Evolutionary conservation across 2,329 filamentous ascomycete genomes (phyloP).

Genomic region (Salinomyces thailandicus): DNA sequence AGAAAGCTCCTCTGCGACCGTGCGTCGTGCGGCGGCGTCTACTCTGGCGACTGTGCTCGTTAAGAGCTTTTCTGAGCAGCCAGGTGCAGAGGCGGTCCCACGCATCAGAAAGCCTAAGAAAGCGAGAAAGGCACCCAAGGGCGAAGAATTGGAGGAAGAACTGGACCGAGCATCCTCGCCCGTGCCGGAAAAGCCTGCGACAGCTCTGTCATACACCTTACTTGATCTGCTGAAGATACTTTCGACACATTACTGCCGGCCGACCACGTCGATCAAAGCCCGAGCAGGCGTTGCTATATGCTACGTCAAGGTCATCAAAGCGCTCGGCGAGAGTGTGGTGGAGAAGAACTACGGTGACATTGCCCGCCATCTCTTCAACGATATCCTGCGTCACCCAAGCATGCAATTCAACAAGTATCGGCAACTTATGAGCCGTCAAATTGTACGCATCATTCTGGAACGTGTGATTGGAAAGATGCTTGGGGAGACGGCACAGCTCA

Average conservation of each 20-base stretch:
- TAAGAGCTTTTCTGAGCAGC: constrained; percentile 62
- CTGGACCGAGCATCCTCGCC: constrained; percentile 62
- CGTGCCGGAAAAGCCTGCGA: constrained; percentile 60
- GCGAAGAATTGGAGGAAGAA: constrained; percentile 55
- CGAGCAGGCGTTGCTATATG: constrained; percentile 78
- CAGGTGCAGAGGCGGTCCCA: constrained; percentile 41
- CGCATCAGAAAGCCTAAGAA: constrained; percentile 63
- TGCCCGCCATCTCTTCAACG: constrained; percentile 66
- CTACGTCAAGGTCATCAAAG: constrained; percentile 70
- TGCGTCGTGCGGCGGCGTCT: constrained; percentile 76
- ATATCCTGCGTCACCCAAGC: constrained; percentile 65
- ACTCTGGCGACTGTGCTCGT: constrained; percentile 76
- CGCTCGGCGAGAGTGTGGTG: constrained; percentile 70
- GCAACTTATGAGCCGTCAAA: constrained; percentile 71
- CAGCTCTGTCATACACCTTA: constrained; percentile 61
- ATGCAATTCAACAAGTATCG: constrained; percentile 81
- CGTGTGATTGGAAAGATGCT: constrained; percentile 74
- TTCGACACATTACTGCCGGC: constrained; percentile 67
- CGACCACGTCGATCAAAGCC: constrained; percentile 66
- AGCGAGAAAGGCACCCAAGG: constrained; percentile 55
- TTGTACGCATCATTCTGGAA: constrained; percentile 73
- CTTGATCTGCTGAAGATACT: constrained; percentile 68
- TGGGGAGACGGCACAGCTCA: constrained; percentile 78
- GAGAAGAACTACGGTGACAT: constrained; percentile 75
- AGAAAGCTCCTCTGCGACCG: constrained; percentile 63